Conservation (phyloP, 164 flowering plant species). For the Nymphaea colorata region DNA sequence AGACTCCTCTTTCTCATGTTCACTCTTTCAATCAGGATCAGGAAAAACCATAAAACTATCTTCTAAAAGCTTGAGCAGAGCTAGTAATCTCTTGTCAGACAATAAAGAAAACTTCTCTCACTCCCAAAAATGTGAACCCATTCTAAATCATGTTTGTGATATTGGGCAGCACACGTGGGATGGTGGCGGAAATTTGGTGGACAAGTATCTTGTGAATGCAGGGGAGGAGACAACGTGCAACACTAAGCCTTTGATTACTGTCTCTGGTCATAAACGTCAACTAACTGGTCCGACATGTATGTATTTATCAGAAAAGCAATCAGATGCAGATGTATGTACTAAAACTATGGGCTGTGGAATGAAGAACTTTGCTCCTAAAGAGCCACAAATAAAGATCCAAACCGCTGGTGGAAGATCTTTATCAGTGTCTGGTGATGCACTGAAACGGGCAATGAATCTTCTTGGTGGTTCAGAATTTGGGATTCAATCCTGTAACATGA, state of each 20-base stretch:
- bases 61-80: slow-evolving; percentile 47
- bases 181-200: no score
- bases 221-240: neutral
- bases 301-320: slow-evolving; percentile 12
- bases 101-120: no score
- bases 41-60: slow-evolving; percentile 53
- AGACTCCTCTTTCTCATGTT: slow-evolving; percentile 17
- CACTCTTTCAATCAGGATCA: slow-evolving; percentile 50
- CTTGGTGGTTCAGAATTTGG: slow-evolving; percentile 72
- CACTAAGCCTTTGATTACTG: slow-evolving; percentile 1
- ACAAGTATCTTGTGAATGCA: no score
- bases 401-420: slow-evolving; percentile 92
- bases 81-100: no score
- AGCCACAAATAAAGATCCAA: slow-evolving; percentile 63
- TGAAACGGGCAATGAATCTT: slow-evolving; percentile 80
- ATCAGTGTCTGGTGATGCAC: slow-evolving; percentile 80
- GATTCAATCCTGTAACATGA: slow-evolving; percentile 20
- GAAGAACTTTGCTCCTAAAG: slow-evolving; percentile 18
- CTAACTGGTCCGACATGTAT: slow-evolving; percentile 7
- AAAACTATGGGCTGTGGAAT: slow-evolving; percentile 13
- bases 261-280: slow-evolving; percentile 11
- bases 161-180: no score
- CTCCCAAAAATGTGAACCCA: no score
- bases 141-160: no score
- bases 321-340: slow-evolving; percentile 10